Base-by-base conservation (phyloP, 176 grass and related monocot genomes). In the Zoysia japonica region DNA sequence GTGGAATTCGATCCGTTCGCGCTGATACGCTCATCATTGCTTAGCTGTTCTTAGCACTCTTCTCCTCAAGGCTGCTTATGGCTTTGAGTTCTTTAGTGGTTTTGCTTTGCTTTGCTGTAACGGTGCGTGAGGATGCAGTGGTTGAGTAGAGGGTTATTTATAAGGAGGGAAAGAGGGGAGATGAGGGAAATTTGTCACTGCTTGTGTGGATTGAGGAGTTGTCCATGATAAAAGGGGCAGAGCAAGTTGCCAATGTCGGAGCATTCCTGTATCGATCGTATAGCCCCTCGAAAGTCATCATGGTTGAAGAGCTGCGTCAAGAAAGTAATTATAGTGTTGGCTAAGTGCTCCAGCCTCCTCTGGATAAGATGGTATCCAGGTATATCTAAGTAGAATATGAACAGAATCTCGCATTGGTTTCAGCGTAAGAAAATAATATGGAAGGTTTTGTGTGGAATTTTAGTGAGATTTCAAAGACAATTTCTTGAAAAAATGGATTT, bases 131-230 rank as follows among this genome's bases (percentile, higher is more conserved):
- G 76, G 48, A 39, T 47, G 66, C 43, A 41, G 77, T 39, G 76
- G 78, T 15, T 44, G 71, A 52, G 44, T 57, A 40, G 61, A 72
- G 82, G 67, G 63, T 83, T 83, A 93, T 93, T 89, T 93, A 90
- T 93, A 90, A 80, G 75, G 47, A 72, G 62, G 76, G 50, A 67
- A 71, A 71, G 1, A 1, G 61, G 55, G 56, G 1, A 77, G 45
- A 3, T 12, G 46, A 83, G n/a, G 50, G 51, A 70, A 81, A 78
- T 62, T 78, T 88, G 45, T 61, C 79, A 82, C 67, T 80, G 70
- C 49, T 76, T 75, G 49, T 19, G 19, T 78, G 72, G 66, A 77
- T 9, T 20, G 56, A 60, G 10, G 68, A 66, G 5, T 20, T 39
- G 74, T 61, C 61, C 75, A 39, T 9, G 48, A 50, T 50, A 50